phyloP scores from a whole-genome alignment of 2,329 filamentous ascomycete species.

The Chrysoporthe cubensis region DNA sequence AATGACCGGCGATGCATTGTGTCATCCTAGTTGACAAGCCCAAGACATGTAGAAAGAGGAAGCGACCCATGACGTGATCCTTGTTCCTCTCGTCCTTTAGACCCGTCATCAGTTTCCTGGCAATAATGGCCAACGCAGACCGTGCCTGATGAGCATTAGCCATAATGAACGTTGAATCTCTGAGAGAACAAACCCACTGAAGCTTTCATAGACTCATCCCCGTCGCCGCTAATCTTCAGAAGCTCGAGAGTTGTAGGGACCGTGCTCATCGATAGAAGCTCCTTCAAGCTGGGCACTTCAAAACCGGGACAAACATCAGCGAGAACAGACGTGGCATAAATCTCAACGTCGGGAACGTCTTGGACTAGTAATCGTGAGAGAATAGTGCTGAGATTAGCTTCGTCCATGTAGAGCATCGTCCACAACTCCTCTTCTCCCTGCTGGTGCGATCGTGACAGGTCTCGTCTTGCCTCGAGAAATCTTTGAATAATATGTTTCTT shows the following conservation, averaged over 20 bases:
- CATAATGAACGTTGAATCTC: too few relatives aligned
- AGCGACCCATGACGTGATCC: constrained; percentile 64
- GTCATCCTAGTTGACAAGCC: constrained; percentile 86
- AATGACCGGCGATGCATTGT: constrained; percentile 73
- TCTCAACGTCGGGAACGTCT: constrained; percentile 60
- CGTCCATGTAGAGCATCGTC: constrained; percentile 55
- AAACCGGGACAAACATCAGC: constrained; percentile 73
- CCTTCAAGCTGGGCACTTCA: constrained; percentile 64
- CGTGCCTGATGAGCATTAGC: constrained; percentile 47
- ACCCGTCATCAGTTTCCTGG: constrained; percentile 34
- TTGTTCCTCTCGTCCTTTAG: constrained; percentile 51
- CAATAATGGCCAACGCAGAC: constrained; percentile 52
- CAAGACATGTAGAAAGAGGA: constrained; percentile 82
- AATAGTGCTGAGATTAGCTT: constrained; percentile 60
- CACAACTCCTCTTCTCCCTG: constrained; percentile 55
- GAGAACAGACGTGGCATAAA: constrained; percentile 70
- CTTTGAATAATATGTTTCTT: constrained; percentile 78
- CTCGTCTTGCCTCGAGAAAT: constrained; percentile 77
- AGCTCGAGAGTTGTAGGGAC: constrained; percentile 79
- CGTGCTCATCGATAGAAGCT: constrained; percentile 75
- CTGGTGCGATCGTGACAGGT: constrained; percentile 37
- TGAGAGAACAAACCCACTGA: constrained; percentile 53
- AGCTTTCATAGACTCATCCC: constrained; percentile 56
- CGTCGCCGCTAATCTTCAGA: constrained; percentile 77
- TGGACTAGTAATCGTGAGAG: constrained; percentile 64